Evolutionary conservation across 352 stramenopile species (phyloP).

Genomic region (Phytophthora hibernalis): DNA sequence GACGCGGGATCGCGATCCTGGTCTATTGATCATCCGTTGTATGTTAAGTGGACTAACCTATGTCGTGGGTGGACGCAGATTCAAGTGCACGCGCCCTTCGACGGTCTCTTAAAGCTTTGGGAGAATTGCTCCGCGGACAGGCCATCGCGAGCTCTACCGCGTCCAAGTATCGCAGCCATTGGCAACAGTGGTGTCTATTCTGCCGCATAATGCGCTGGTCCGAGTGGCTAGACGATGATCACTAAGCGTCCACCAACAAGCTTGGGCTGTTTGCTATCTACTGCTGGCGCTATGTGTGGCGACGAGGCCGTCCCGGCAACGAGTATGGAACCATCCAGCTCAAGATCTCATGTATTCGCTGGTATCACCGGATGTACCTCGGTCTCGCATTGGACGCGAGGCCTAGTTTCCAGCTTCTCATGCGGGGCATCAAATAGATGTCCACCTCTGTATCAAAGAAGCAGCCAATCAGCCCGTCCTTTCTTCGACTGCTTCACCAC

Average conservation of each 20-base stretch:
- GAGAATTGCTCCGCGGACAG: constrained; percentile 6
- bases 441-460: constrained; percentile 4
- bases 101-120: constrained; percentile 27
- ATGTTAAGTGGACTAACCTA: constrained; percentile 23
- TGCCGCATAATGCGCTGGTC: constrained; percentile 10
- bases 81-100: constrained; percentile 1
- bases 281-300: constrained; percentile 8
- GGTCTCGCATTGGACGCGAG: not conserved
- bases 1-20: constrained; percentile 28
- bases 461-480: constrained; percentile 9
- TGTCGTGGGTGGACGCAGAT: constrained; percentile 16
- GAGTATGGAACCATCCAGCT: constrained; percentile 5
- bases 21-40: not conserved
- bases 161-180: constrained; percentile 12
- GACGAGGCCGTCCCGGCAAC: constrained; percentile 1
- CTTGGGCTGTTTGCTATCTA: constrained; percentile 16
- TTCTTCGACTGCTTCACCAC: constrained; percentile 8
- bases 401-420: not conserved
- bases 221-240: not conserved
- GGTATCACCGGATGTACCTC: constrained; percentile 7
- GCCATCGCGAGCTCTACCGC: constrained; percentile 20
- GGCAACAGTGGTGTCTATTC: constrained; percentile 21
- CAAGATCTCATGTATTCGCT: constrained; percentile 4
- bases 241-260: not conserved
- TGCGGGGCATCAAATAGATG: not conserved